Percentiles rank a stretch among this genome's conserved stretches.
Evolutionary conservation across 2,329 filamentous ascomycete species (phyloP).

Genomic region (Ophiocordyceps camponoti-leonardi): DNA sequence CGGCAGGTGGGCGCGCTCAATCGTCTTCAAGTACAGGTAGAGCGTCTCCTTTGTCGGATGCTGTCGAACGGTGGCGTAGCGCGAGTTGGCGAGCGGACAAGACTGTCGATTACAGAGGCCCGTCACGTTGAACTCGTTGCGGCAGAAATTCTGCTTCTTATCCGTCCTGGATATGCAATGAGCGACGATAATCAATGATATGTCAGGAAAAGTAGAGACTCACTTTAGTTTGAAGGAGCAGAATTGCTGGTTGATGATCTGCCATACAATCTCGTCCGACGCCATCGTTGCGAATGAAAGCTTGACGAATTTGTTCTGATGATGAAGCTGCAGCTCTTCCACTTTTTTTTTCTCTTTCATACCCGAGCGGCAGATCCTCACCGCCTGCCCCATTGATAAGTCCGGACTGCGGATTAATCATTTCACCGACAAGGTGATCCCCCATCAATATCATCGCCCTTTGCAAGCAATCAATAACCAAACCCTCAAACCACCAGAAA

Average conservation of each 20-base stretch:
- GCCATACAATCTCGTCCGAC: constrained; percentile 95
- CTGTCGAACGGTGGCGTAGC: constrained; percentile 81
- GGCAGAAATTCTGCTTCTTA: constrained; percentile 83
- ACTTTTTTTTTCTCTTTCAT: background rate
- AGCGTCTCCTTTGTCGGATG: constrained; percentile 66
- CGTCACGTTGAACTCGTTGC: constrained; percentile 82
- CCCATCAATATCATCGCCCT: too few relatives aligned
- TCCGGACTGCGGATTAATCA: background rate
- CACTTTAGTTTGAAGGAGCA: constrained; percentile 92
- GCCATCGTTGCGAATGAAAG: constrained; percentile 38
- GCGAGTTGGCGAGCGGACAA: constrained; percentile 77
- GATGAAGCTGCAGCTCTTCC: background rate
- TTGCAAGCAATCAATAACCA: background rate
- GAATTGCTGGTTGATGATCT: constrained; percentile 88
- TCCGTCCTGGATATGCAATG: constrained; percentile 43
- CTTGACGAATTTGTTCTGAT: background rate
- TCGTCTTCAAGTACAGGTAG: constrained; percentile 94
- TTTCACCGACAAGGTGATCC: too few relatives aligned
- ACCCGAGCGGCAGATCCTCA: background rate
- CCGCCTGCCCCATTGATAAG: background rate
- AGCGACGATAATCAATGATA: background rate
- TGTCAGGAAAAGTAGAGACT: constrained; percentile 11
- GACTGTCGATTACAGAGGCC: constrained; percentile 75
- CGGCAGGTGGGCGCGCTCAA: constrained; percentile 76
- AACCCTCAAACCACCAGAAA: too few relatives aligned